Percentiles rank a stretch among this genome's conserved stretches.
phyloP scores from a whole-genome alignment of 148 eudicot species.

The Silene conica region DNA sequence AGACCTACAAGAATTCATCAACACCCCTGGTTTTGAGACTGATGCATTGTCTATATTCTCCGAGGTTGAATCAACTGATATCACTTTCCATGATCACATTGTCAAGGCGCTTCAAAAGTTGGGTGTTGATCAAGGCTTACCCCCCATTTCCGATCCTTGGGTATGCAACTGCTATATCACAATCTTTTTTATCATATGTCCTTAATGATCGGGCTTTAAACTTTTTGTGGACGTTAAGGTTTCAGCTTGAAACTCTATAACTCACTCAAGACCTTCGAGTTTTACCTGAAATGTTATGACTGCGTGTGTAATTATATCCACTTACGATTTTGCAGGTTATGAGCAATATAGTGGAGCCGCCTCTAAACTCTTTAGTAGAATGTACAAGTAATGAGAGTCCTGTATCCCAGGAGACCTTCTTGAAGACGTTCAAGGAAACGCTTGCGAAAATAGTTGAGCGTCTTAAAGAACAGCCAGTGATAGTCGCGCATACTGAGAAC shows the following conservation, averaged over 20 bases:
- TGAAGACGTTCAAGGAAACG: slow-evolving; percentile 51
- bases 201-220: no score
- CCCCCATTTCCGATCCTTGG: slow-evolving; percentile 85
- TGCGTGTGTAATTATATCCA: neutral
- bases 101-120: slow-evolving; percentile 66
- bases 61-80: slow-evolving; percentile 42
- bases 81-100: slow-evolving; percentile 42
- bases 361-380: slow-evolving; percentile 34
- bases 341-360: slow-evolving; percentile 64
- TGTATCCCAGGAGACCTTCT: slow-evolving; percentile 53
- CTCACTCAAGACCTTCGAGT: no score
- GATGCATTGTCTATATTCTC: slow-evolving; percentile 54
- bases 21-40: slow-evolving; percentile 46
- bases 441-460: slow-evolving; percentile 50
- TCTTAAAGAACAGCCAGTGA: slow-evolving; percentile 82
- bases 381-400: slow-evolving; percentile 23
- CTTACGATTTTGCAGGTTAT: slow-evolving; percentile 41
- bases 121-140: slow-evolving; percentile 81
- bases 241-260: no score
- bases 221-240: no score
- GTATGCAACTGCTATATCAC: slow-evolving; percentile 24
- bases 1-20: slow-evolving; percentile 65
- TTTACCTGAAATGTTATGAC: no score
- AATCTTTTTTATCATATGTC: no score
- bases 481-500: slow-evolving; percentile 89